Base-by-base conservation (phyloP, 768 basidiomycete species). In the Astraeus odoratus region DNA sequence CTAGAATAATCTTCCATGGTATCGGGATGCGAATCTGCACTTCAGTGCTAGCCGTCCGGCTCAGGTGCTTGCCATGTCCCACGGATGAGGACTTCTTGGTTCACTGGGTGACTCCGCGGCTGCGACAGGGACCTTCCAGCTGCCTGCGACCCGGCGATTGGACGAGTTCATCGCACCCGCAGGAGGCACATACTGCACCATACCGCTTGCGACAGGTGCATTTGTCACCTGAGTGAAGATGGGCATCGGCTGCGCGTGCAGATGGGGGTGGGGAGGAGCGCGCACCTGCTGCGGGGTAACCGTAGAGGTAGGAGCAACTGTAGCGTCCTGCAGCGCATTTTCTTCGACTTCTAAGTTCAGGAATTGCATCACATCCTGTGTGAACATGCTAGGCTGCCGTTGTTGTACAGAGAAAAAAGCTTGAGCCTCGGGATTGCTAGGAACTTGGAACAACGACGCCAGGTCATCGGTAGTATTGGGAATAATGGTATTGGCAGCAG, bases 141-240 rank as follows among this genome's bases (percentile, higher is more conserved):
- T 75, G 3, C 64, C 78, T 8, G 58, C 80, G 30, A 77, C 80
- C 4, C 81, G 76, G 33, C 80, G 72, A 20, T 64, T 71, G 8
- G 72, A 69, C 1, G 72, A 69, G 45, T 73, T 53, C 3, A 63
- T 56, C 18, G 80, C 80, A 39, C 78, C 81, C 10, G 77, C 48
- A 12, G 81, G 79, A 5, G 81, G 80, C 1, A 67, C 59, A 50
- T 81, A 82, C 2, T 67, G 49, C 6, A 46, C 49, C 18, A 43
- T 19, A 16, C 50, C 34, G 7, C 50, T 44, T 5, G 48, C 35
- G 16, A 37, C 39, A 8, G 54, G 27, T 3, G 54, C 35, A 29
- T 58, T 56, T 5, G 58, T 56, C 59, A 58, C 56, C 52, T 52
- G 66, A 39, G 51, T 55, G 43, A 60, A 60, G 37, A 57, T 57